These are phyloP conservation scores for Dysphania ambrosioides DNA, from an alignment of 148 eudicot species.

Conservation along the genomic window DNA sequence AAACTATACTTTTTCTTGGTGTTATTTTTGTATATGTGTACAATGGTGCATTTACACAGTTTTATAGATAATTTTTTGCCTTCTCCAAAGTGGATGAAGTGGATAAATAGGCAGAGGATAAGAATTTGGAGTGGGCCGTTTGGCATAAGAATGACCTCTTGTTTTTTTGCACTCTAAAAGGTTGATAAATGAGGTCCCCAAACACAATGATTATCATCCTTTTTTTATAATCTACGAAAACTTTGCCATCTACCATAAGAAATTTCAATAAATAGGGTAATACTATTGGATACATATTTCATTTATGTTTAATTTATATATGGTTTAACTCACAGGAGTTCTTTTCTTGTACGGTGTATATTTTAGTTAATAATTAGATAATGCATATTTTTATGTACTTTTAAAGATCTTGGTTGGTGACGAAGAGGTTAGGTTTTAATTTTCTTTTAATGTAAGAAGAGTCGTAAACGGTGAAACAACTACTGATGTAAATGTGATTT, in stretches of 20 bases:
- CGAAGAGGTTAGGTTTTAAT: constrained; percentile 17
- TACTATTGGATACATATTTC: no score
- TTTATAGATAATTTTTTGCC: not conserved
- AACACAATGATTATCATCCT: constrained; percentile 7
- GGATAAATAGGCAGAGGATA: constrained; percentile 25
- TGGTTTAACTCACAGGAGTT: no score
- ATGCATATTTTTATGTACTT: not conserved
- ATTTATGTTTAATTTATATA: no score
- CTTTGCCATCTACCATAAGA: not conserved
- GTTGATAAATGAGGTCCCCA: not conserved
- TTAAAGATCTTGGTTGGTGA: constrained; percentile 23
- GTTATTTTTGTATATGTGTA: not conserved
- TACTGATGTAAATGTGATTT: no score
- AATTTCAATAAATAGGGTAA: not conserved
- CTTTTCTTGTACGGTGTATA: no score
- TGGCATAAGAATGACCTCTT: constrained; percentile 34
- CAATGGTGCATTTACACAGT: not conserved
- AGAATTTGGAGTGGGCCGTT: constrained; percentile 29
- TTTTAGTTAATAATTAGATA: no score
- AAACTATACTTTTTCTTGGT: not conserved
- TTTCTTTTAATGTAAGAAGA: no score
- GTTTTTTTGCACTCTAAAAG: constrained; percentile 3
- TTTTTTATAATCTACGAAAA: not conserved
- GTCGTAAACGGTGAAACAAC: no score
- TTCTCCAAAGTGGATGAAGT: constrained; percentile 8